Conservation (phyloP, 805 yeast genomes). For the Ogataea ramenticola region DNA sequence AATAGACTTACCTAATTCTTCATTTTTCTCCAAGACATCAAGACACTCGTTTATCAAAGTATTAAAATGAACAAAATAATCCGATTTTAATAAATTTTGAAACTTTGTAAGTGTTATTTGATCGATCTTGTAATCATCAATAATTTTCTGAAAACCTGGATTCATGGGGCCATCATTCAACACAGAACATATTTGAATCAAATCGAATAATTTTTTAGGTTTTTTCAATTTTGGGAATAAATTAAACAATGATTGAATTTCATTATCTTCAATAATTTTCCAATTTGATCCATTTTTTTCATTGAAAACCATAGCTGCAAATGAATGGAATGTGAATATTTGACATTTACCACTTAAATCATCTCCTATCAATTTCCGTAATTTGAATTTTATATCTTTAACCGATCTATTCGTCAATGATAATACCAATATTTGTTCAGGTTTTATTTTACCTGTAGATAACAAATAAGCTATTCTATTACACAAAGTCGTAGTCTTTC, state of each 20-base stretch:
- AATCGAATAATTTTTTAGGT: constrained; percentile 1
- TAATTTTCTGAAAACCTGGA: too few species aligned
- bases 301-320: constrained; percentile 43
- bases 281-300: constrained; percentile 24
- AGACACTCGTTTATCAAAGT: constrained; percentile 15
- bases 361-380: constrained; percentile 25
- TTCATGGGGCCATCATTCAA: too few species aligned
- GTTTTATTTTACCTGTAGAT: constrained; percentile 25
- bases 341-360: constrained; percentile 28
- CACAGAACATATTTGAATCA: too few species aligned
- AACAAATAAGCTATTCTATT: constrained; percentile 45
- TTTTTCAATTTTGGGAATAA: not conserved
- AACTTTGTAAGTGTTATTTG: too few species aligned
- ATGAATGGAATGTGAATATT: constrained; percentile 57
- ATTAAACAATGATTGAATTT: constrained; percentile 8
- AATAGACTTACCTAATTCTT: not conserved
- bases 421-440: constrained; percentile 51
- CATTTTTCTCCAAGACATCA: not conserved
- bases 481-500: constrained; percentile 57
- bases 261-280: constrained; percentile 43
- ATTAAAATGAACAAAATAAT: not conserved
- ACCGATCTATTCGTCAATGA: constrained; percentile 70
- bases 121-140: too few species aligned
- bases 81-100: too few species aligned
- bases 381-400: constrained; percentile 31